These are phyloP conservation scores for Penicillium sp. DNA, from an alignment of 2,329 filamentous ascomycete species.

Conservation along the genomic window DNA sequence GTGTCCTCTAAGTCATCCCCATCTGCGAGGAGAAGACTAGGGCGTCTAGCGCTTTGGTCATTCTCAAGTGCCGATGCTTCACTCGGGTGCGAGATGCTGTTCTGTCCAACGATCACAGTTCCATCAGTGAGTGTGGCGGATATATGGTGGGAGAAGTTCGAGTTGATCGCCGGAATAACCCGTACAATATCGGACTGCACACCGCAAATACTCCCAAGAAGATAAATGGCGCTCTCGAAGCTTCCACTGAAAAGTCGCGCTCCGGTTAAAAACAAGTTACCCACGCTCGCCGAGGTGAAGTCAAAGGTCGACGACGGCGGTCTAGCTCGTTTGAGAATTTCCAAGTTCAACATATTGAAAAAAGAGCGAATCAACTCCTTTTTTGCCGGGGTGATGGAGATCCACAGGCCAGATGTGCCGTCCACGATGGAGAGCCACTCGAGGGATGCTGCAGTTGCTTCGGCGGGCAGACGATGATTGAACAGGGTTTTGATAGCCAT, in stretches of 20 bases:
- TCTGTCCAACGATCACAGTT: slow-evolving; percentile 81
- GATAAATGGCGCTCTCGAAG: slow-evolving; percentile 88
- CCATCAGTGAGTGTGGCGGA: slow-evolving; percentile 77
- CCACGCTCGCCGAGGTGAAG: slow-evolving; percentile 72
- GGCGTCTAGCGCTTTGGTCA: slow-evolving; percentile 28
- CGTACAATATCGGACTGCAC: slow-evolving; percentile 69
- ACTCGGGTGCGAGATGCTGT: slow-evolving; percentile 84
- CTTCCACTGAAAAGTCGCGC: slow-evolving; percentile 88
- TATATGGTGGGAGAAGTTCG: slow-evolving; percentile 94
- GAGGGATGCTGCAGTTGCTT: slow-evolving; percentile 60
- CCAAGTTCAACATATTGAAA: slow-evolving; percentile 72
- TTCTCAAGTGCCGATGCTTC: slow-evolving; percentile 56
- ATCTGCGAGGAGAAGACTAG: slow-evolving; percentile 38
- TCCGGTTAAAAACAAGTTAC: slow-evolving; percentile 78
- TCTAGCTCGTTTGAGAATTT: slow-evolving; percentile 73
- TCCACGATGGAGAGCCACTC: slow-evolving; percentile 93
- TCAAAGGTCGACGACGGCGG: slow-evolving; percentile 71
- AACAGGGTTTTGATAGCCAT: slow-evolving; percentile 78
- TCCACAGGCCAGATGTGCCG: slow-evolving; percentile 75
- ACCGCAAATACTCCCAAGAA: slow-evolving; percentile 82
- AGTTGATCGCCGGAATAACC: slow-evolving; percentile 88
- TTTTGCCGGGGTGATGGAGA: slow-evolving; percentile 66
- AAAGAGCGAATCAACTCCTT: slow-evolving; percentile 75
- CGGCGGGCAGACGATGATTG: slow-evolving; percentile 75
- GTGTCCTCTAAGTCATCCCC: slow-evolving; percentile 34